Evolutionary conservation across 129 eudicot species (phyloP).

Genomic region (Centaurea solstitialis): DNA sequence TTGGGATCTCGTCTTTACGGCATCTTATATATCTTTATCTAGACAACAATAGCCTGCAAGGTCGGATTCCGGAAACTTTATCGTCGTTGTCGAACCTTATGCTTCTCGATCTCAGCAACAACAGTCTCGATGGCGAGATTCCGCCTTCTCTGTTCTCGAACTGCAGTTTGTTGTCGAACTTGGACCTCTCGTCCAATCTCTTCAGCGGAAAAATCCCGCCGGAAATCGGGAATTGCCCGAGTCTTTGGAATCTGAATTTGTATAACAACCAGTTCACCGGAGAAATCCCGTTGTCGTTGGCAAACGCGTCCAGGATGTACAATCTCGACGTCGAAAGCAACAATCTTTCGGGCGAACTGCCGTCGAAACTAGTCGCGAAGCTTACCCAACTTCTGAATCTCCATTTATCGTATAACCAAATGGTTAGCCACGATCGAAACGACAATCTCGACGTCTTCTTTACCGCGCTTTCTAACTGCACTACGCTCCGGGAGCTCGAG

Average conservation of each 20-base stretch:
- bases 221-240: conserved; percentile 48
- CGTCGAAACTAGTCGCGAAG: conserved; percentile 37
- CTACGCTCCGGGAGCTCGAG: conserved; percentile 46
- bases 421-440: conserved; percentile 56
- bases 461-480: conserved; percentile 43
- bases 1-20: conserved; percentile 39
- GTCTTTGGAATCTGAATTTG: conserved; percentile 52
- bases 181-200: conserved; percentile 48
- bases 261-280: conserved; percentile 55
- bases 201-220: conserved; percentile 48
- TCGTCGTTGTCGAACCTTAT: conserved; percentile 40
- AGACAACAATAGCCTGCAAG: conserved; percentile 37
- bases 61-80: conserved; percentile 46
- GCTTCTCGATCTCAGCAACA: conserved; percentile 33
- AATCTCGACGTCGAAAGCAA: conserved; percentile 55
- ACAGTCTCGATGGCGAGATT: conserved; percentile 38
- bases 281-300: conserved; percentile 52
- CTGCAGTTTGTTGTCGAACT: conserved; percentile 48
- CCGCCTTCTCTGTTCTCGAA: conserved; percentile 58
- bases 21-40: conserved; percentile 43
- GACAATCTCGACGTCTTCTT: conserved; percentile 53
- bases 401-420: conserved; percentile 49
- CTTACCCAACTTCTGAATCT: conserved; percentile 37
- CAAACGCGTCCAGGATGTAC: conserved; percentile 40
- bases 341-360: conserved; percentile 54